phyloP scores from a whole-genome alignment of 2,329 filamentous ascomycete species.

The Tolypocladium ophioglossoides region DNA sequence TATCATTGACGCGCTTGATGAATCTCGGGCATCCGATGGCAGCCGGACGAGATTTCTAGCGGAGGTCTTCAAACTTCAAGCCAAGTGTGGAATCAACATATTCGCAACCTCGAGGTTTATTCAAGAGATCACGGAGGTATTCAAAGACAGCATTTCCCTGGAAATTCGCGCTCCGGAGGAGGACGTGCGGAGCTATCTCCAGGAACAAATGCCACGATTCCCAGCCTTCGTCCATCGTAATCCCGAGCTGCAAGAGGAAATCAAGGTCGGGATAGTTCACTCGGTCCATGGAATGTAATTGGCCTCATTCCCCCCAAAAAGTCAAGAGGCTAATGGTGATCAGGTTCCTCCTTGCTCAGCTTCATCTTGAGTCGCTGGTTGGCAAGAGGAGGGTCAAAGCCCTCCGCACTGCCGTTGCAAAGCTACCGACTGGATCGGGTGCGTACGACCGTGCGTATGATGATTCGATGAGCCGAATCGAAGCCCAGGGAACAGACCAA shows the following conservation, averaged over 20 bases:
- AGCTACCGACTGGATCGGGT: constrained; percentile 16
- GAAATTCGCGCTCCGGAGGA: neutral
- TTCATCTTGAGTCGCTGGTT: constrained; percentile 10
- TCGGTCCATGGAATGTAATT: neutral
- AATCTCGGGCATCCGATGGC: constrained; percentile 3
- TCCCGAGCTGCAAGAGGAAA: neutral
- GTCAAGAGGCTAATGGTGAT: neutral
- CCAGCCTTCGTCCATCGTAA: neutral
- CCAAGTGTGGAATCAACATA: neutral
- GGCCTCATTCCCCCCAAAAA: neutral
- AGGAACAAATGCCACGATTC: neutral
- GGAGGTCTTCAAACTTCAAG: neutral
- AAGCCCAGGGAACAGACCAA: constrained; percentile 16
- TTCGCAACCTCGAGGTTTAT: neutral
- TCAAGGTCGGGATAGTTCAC: neutral
- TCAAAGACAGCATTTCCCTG: neutral
- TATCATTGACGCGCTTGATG: constrained; percentile 15
- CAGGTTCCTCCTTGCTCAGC: constrained; percentile 10
- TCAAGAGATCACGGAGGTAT: neutral
- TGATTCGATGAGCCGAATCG: constrained; percentile 29
- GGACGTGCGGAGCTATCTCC: neutral
- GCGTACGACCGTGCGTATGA: constrained; percentile 29
- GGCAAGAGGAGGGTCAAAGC: constrained; percentile 15
- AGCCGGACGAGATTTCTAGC: neutral
- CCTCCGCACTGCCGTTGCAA: constrained; percentile 19